Evolutionary conservation across 139 green algal genomes (phyloP).

Genomic region (Chlorella sp.): DNA sequence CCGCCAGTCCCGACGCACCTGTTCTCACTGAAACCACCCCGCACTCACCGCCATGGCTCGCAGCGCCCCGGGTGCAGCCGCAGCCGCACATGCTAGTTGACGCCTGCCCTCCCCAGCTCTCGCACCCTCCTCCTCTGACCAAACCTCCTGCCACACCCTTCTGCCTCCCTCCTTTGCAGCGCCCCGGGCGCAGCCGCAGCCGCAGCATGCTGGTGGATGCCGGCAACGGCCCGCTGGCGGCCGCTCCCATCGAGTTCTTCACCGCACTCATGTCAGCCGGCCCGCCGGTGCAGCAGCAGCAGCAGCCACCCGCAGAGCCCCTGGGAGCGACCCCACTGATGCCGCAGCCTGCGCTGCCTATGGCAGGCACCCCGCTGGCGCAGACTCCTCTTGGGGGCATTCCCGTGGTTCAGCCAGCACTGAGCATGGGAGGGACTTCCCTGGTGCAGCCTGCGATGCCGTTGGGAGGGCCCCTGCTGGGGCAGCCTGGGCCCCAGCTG

Average conservation of each 20-base stretch:
- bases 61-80: constrained; percentile 16
- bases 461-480: too few relatives aligned
- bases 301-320: not conserved
- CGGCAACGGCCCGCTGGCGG: constrained; percentile 6
- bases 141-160: not conserved
- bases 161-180: not conserved
- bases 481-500: too few relatives aligned
- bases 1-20: too few relatives aligned
- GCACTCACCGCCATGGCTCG: not conserved
- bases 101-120: not conserved
- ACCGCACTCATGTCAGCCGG: not conserved
- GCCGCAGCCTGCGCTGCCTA: not conserved
- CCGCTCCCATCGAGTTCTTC: constrained; percentile 33
- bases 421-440: too few relatives aligned
- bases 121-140: not conserved
- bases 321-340: too few relatives aligned
- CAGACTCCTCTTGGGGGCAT: too few relatives aligned
- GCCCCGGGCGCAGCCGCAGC: constrained; percentile 23
- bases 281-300: too few relatives aligned
- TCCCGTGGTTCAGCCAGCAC: too few relatives aligned
- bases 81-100: constrained; percentile 15
- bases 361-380: too few relatives aligned
- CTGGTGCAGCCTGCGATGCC: too few relatives aligned
- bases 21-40: not conserved
- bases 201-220: constrained; percentile 25